Evolutionary conservation across 2,329 filamentous ascomycete species (phyloP).

Genomic region (Fusarium sp.): DNA sequence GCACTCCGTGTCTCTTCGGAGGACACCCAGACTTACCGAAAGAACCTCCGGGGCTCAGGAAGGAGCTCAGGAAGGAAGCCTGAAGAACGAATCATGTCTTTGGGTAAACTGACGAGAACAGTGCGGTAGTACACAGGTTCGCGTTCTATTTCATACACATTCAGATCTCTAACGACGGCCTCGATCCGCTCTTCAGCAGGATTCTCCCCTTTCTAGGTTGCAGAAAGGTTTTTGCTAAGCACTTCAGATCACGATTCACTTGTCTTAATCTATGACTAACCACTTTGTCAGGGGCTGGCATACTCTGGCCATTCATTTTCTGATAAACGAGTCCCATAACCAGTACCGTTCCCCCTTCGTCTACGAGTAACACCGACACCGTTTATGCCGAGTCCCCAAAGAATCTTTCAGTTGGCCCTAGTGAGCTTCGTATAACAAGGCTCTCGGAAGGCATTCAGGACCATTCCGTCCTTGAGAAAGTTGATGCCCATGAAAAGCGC

Average conservation of each 20-base stretch:
- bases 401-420: too few species aligned
- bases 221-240: background rate
- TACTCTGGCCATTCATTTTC: background rate
- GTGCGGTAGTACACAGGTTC: too few species aligned
- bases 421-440: background rate
- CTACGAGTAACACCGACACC: too few species aligned
- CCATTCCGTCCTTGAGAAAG: background rate
- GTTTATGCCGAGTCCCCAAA: too few species aligned
- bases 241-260: background rate
- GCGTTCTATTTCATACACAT: background rate
- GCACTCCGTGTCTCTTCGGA: background rate
- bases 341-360: background rate
- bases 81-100: background rate
- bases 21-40: background rate
- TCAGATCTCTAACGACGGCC: background rate
- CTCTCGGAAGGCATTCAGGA: background rate
- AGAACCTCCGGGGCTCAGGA: background rate
- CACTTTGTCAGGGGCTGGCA: background rate
- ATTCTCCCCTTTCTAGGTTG: background rate
- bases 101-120: background rate
- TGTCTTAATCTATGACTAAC: accelerated
- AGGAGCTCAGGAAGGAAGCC: background rate
- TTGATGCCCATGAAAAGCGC: background rate
- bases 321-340: too few species aligned
- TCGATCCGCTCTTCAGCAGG: background rate